Evolutionary conservation across 129 eudicot species (phyloP), one percentile per base, ranked within the genome.

Genomic region (Apium graveolens): DNA sequence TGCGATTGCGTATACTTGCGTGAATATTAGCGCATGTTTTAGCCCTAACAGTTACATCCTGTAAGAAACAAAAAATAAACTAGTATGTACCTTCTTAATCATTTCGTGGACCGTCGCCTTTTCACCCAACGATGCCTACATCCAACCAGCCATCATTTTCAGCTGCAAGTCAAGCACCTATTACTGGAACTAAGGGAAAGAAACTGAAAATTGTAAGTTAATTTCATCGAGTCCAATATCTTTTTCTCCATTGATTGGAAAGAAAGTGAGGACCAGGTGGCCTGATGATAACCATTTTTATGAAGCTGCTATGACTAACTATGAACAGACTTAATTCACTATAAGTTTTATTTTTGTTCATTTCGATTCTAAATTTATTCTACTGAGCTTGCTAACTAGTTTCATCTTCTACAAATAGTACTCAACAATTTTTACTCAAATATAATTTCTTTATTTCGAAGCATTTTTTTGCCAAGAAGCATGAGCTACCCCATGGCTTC

Each of bases 271-370:
- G 83, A 91, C 96, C 45, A 88, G 98, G 68, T 93, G 98, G 98
- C 98, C 98, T 16, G 97, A 88, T 51, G 98, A 93, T 73, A 93
- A 93, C 81, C 89, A 83, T 78, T 93, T 93, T 62, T 93, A 93
- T 76, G 97, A 93, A 90, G 98, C 98, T 48, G 82, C 87, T 21
- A 88, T 93, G 77, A 83, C 93, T 21, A 92, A 89, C 79, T 89
- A 79, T 81, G 85, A 91, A n/a, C n/a, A n/a, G n/a, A n/a, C n/a
- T n/a, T n/a, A n/a, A n/a, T n/a, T n/a, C n/a, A n/a, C n/a, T n/a
- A n/a, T n/a, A n/a, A n/a, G n/a, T n/a, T n/a, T n/a, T n/a, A n/a
- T n/a, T n/a, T n/a, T n/a, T n/a, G n/a, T n/a, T n/a, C n/a, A n/a
- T n/a, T n/a, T n/a, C n/a, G n/a, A n/a, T n/a, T n/a, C n/a, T n/a